Percentiles rank a stretch among this genome's conserved stretches.
Conservation (phyloP, 148 eudicot genomes). For the Rhododendron mucronatum region DNA sequence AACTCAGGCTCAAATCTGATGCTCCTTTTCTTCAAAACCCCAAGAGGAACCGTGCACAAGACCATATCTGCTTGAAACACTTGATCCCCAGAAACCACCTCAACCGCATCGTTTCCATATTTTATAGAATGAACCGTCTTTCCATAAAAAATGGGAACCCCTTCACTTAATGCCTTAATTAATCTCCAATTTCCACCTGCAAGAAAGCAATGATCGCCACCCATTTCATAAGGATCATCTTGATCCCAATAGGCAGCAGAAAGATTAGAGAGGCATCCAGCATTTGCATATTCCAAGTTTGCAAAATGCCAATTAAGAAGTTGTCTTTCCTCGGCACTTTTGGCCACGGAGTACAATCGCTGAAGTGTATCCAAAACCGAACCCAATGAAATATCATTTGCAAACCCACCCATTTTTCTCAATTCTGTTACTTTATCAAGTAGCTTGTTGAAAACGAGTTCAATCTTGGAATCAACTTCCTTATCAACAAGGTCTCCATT, state of each 20-base stretch:
- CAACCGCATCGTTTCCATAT: constrained; percentile 65
- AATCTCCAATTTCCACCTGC: constrained; percentile 90
- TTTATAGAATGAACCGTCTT: constrained; percentile 60
- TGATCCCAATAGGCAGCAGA: constrained; percentile 97
- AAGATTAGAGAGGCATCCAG: constrained; percentile 83
- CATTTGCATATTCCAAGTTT: constrained; percentile 93
- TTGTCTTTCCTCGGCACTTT: constrained; percentile 65
- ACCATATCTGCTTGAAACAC: constrained; percentile 74
- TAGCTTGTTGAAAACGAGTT: constrained; percentile 61
- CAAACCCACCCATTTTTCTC: constrained; percentile 75
- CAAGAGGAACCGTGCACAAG: constrained; percentile 86
- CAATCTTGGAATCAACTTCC: constrained; percentile 55
- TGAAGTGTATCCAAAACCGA: constrained; percentile 68
- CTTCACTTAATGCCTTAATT: constrained; percentile 74
- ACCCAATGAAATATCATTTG: constrained; percentile 64
- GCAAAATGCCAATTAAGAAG: constrained; percentile 92
- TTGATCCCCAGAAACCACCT: constrained; percentile 75
- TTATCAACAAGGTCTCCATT: constrained; percentile 57
- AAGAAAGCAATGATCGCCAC: constrained; percentile 95
- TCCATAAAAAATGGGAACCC: constrained; percentile 67
- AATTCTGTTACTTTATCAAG: constrained; percentile 75
- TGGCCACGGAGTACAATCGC: constrained; percentile 65
- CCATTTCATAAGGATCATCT: constrained; percentile 98
- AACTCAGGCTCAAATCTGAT: constrained; percentile 75
- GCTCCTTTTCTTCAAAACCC: constrained; percentile 64